Evolutionary conservation across 1,284 basidiomycete species (phyloP), one percentile per base, ranked within the genome.

Genomic region (Gymnopus androsaceus): DNA sequence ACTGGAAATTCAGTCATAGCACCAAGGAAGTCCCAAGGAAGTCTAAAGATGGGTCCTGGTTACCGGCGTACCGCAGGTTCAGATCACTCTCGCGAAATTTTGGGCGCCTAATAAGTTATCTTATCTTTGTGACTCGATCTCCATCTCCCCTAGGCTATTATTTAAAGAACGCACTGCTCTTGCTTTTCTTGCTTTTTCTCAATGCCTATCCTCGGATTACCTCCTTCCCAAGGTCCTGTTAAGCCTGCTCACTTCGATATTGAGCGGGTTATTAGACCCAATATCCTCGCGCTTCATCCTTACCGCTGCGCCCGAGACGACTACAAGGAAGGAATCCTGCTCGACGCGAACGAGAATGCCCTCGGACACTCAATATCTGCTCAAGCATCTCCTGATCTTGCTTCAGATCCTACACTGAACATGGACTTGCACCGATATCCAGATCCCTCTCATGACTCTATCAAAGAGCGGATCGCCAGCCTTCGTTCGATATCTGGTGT

Each of bases 291-390:
- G 1, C 78, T 99, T 17, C 85, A 90, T 58, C 97, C 97, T 0
- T 99, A 99, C 74, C 87, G 95, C 30, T 98, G 94, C 66, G 97
- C 97, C 1, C 81, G 96, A 52, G 97, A 99, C 68, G 96, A 99
- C 76, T 99, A 98, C 75, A 87, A 89, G 46, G 79, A 84, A 1
- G 95, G 95, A 25, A 89, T 98, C 63, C 84, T 99, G n/a, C 84
- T 99, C 31, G 97, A 99, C 66, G 97, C 97, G 30, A 99, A 98
- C 72, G 96, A 99, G 77, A 98, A 99, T 69, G 84, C 94, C 0
- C 79, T 96, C 42, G 96, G 96, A 0, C 92, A 94, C 67, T 88
- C 92, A 1, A 85, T 98, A n/a, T 76, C 82, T 23, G 17, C 25
- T 17, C 17, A 36, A 12, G 48, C 62, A 14, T 59, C 71, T 9